Evolutionary conservation across 1,139 yeast genomes (phyloP), one percentile per base, ranked within the genome.

Genomic region (Pichia sp.): DNA sequence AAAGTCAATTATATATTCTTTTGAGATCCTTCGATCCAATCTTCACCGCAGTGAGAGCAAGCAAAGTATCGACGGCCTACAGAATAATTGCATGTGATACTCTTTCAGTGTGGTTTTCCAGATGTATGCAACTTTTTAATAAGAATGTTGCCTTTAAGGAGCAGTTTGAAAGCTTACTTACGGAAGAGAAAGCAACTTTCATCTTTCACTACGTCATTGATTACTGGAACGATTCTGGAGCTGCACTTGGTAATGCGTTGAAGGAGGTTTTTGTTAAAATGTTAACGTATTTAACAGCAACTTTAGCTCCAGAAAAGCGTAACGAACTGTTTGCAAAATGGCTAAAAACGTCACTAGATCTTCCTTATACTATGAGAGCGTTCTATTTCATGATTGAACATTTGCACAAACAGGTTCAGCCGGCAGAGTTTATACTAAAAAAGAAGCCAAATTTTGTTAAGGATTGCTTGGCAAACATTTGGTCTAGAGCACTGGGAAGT

Each of bases 191-290:
- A 16, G 69, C 75, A 4, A 68, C 73, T 45, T 65, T 64, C 29
- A 60, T 83, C 2, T 84, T 84, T 63, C 73, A 74, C 38, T 85
- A 79, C 64, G 77, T 86, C 8, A 70, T 85, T 49, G 90, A 83
- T 60, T 83, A 81, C 63, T 82, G 90, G 82, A 82, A 82, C 52
- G 87, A 83, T 52, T 80, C 89, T 1, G 84, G 87, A 5, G 82
- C 88, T 1, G 84, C 95, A 0, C 70, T 87, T 40, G 82, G 85
- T 6, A 87, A 85, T 61, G 85, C 95, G 0, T 69, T 88, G 52
- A 77, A 75, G 54, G 87, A 82, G 44, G 66, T 89, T 42, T 76
- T 87, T 52, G 61, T 69, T 3, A 86, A 85, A 60, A 64, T 84
- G 49, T 67, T 85, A 5, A 59, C 67, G 0, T 69, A 82, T 31